These are phyloP conservation scores for Diaporthe amygdali DNA, from an alignment of 2,329 filamentous ascomycete genomes.

Conservation along the genomic window DNA sequence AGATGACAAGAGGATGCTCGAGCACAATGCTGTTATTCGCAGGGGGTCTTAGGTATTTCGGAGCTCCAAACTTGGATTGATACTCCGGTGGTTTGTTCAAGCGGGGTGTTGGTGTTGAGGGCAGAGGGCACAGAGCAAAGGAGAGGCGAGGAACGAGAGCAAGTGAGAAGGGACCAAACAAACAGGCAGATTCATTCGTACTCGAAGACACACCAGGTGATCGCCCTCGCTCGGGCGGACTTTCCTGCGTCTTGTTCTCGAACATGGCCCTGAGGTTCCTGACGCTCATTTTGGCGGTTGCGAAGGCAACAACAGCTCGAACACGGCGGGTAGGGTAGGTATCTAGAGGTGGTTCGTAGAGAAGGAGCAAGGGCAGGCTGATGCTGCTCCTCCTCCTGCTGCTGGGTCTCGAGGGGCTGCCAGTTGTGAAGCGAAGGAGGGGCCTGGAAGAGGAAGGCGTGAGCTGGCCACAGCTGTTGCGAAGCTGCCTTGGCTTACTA, in stretches of 20 bases:
- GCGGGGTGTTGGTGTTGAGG: neutral
- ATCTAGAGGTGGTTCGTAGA: neutral
- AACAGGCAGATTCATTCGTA: constrained; percentile 41
- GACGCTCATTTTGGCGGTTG: constrained; percentile 64
- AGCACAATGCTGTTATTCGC: neutral
- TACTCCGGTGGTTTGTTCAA: neutral
- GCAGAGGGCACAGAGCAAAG: neutral
- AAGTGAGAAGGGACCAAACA: constrained; percentile 2
- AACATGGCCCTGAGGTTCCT: constrained; percentile 82
- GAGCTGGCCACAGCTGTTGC: constrained; percentile 8
- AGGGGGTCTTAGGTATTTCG: neutral
- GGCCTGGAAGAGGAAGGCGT: neutral
- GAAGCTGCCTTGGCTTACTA: neutral
- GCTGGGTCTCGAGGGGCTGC: neutral
- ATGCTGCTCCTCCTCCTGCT: neutral
- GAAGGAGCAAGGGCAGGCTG: neutral
- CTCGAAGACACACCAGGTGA: constrained; percentile 60
- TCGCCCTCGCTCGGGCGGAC: constrained; percentile 72
- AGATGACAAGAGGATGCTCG: neutral
- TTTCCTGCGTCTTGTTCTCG: constrained; percentile 72
- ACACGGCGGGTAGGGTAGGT: neutral
- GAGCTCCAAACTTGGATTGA: too few relatives aligned
- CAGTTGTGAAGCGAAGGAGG: neutral
- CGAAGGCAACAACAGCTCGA: constrained; percentile 13
- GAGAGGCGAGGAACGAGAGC: neutral